phyloP scores from a whole-genome alignment of 176 grass and related monocot species.

The Rhynchospora breviuscula region DNA sequence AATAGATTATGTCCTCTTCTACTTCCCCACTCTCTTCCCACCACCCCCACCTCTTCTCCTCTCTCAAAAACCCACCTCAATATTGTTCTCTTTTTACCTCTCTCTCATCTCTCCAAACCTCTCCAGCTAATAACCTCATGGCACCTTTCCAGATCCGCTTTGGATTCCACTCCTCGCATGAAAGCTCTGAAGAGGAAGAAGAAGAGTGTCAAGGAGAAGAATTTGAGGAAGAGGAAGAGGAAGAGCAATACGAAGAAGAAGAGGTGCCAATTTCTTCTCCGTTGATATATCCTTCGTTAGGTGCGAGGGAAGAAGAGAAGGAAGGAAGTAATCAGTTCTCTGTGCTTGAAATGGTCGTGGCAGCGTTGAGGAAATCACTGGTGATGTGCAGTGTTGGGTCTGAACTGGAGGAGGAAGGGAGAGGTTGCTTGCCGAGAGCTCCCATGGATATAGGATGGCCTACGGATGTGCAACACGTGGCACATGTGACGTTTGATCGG shows the following conservation, averaged over 20 bases:
- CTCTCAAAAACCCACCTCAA: not conserved
- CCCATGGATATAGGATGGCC: constrained; percentile 83
- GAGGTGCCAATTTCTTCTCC: constrained; percentile 57
- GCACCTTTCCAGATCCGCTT: constrained; percentile 61
- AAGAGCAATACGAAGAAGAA: constrained; percentile 35
- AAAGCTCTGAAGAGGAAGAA: constrained; percentile 38
- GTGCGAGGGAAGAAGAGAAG: constrained; percentile 17
- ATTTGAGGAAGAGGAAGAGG: constrained; percentile 29
- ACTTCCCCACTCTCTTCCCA: constrained; percentile 11
- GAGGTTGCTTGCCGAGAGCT: not conserved
- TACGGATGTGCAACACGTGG: constrained; percentile 76
- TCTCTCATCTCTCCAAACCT: not conserved
- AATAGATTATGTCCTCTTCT: constrained; percentile 22
- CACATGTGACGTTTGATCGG: constrained; percentile 93
- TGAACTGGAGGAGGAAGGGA: constrained; percentile 29
- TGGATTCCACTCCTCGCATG: constrained; percentile 48
- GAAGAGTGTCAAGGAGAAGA: constrained; percentile 19
- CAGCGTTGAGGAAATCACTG: constrained; percentile 74
- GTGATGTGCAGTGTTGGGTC: constrained; percentile 80
- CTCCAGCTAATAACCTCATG: constrained; percentile 27
- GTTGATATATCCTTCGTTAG: constrained; percentile 28
- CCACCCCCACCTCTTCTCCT: constrained; percentile 16
- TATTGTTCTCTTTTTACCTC: not conserved
- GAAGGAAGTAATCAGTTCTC: constrained; percentile 42
- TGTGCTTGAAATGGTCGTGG: constrained; percentile 50